Percentiles rank a stretch among this genome's conserved stretches.
Conservation (phyloP, 768 basidiomycete species). For the Ephemerocybe angulata region DNA sequence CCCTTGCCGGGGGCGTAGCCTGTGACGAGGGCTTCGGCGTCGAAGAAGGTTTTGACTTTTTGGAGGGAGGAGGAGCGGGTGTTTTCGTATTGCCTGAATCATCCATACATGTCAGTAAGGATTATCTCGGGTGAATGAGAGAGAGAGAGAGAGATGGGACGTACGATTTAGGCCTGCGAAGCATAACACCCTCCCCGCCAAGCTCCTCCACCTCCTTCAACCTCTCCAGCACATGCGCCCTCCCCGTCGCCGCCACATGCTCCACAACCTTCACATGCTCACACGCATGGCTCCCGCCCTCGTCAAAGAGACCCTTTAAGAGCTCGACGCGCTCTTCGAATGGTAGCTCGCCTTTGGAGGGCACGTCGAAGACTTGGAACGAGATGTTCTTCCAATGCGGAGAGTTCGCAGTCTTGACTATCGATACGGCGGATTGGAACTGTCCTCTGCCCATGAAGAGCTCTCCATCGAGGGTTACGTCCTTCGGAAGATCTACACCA, state of each 20-base stretch:
- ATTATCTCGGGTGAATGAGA: not conserved
- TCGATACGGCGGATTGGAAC: constrained; percentile 56
- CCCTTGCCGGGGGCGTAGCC: constrained; percentile 57
- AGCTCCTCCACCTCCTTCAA: constrained; percentile 51
- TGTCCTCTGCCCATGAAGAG: constrained; percentile 55
- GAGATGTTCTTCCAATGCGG: constrained; percentile 53
- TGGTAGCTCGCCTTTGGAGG: constrained; percentile 40
- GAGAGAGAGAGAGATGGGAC: constrained; percentile 14
- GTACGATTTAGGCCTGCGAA: constrained; percentile 47
- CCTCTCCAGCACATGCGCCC: constrained; percentile 51
- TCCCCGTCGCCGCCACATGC: constrained; percentile 41
- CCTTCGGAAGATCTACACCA: constrained; percentile 46
- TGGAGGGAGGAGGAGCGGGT: constrained; percentile 44
- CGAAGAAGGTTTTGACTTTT: constrained; percentile 63
- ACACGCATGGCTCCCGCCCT: constrained; percentile 38
- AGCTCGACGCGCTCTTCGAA: constrained; percentile 51
- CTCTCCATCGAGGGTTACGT: constrained; percentile 56
- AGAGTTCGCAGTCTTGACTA: constrained; percentile 56
- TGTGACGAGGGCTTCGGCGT: constrained; percentile 55
- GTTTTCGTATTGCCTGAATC: constrained; percentile 45
- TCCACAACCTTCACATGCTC: constrained; percentile 46
- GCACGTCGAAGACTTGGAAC: constrained; percentile 59
- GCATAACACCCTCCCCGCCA: constrained; percentile 60
- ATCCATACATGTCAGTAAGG: not conserved
- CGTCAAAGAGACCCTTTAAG: constrained; percentile 45